Percentiles rank a stretch among this genome's conserved stretches.
Conservation (phyloP, 2,329 filamentous ascomycete species). For the Scedosporium aurantiacum region DNA sequence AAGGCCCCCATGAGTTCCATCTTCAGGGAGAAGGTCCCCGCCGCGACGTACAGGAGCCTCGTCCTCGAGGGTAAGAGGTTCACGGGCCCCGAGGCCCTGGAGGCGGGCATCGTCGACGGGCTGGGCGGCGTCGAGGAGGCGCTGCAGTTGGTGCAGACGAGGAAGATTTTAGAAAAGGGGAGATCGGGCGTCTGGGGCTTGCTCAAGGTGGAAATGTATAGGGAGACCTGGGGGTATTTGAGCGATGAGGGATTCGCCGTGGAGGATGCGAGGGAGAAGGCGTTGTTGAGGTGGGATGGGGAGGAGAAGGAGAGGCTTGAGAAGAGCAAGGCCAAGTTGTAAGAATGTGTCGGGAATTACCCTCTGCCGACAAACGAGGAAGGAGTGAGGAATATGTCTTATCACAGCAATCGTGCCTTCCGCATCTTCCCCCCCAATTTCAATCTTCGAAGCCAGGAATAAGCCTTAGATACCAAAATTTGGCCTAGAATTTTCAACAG, state of each 20-base stretch:
- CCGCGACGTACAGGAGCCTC: conserved; percentile 47
- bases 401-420: too few species aligned
- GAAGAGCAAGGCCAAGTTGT: conserved; percentile 26
- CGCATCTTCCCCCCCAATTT: too few species aligned
- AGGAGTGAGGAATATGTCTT: too few species aligned
- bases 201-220: conserved; percentile 68
- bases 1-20: conserved; percentile 62
- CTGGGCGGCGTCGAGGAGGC: conserved; percentile 55
- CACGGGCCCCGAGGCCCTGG: conserved; percentile 49
- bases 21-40: conserved; percentile 58
- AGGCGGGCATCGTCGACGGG: conserved; percentile 57
- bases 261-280: conserved; percentile 34
- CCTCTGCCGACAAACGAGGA: too few species aligned
- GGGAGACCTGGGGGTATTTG: conserved; percentile 50
- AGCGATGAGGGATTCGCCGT: conserved; percentile 36
- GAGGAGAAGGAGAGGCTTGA: conserved; percentile 35
- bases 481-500: too few species aligned
- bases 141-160: conserved; percentile 46
- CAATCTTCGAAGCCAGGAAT: too few species aligned
- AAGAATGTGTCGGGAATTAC: conserved; percentile 5
- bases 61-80: conserved; percentile 67
- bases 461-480: too few species aligned
- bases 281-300: conserved; percentile 34
- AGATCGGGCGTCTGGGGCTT: conserved; percentile 56
- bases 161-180: conserved; percentile 49